Conservation (phyloP, 176 grass and related monocot species). For the Oryza meyeriana region DNA sequence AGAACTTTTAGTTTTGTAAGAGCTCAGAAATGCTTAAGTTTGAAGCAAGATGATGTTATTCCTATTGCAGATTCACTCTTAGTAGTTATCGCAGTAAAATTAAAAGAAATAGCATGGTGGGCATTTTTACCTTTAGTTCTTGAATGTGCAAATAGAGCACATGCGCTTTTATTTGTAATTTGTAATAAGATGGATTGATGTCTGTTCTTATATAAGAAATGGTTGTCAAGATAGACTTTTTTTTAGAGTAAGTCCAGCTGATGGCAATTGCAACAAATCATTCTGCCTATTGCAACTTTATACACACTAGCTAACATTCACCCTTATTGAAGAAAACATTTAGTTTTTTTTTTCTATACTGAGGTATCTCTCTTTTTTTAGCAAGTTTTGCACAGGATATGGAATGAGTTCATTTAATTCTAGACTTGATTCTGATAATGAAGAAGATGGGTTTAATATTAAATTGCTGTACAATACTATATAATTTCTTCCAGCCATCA, state of each 20-base stretch:
- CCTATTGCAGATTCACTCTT: neutral
- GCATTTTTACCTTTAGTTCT: constrained; percentile 4
- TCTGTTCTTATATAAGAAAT: neutral
- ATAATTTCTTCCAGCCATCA: neutral
- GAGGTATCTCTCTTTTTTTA: neutral
- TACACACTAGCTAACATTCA: neutral
- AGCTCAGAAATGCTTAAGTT: too few relatives aligned
- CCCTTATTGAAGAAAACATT: neutral
- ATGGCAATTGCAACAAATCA: neutral
- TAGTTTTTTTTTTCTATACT: neutral
- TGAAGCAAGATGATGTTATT: too few relatives aligned
- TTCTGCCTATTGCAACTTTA: neutral
- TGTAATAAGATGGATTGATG: neutral
- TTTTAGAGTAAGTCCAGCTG: too few relatives aligned
- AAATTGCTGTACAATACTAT: neutral
- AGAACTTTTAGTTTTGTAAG: too few relatives aligned
- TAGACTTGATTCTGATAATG: too few relatives aligned
- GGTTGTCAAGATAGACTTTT: neutral
- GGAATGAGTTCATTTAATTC: neutral
- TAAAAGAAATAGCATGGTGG: constrained; percentile 14
- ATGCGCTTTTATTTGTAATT: too few relatives aligned
- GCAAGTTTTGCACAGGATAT: neutral
- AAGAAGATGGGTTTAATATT: neutral
- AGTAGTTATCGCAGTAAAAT: neutral
- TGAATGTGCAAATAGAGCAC: neutral